Evolutionary conservation across 495 filamentous ascomycete species (phyloP).

Genomic region (Apiosordaria backusii): DNA sequence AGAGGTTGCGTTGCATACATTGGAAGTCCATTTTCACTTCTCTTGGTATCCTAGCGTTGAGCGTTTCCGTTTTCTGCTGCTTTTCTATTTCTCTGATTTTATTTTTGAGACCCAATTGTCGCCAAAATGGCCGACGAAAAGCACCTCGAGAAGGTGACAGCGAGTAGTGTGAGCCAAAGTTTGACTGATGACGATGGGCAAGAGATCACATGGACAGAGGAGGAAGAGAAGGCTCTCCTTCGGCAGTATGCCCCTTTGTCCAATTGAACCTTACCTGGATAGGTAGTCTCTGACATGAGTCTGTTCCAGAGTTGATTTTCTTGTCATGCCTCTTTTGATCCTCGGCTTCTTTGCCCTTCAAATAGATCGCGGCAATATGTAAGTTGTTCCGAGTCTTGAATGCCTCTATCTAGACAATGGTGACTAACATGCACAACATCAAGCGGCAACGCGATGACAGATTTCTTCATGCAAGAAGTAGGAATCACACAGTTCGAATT

Average conservation of each 20-base stretch:
- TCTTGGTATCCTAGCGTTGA: neutral
- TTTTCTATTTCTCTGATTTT: neutral
- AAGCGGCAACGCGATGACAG: constrained; percentile 30
- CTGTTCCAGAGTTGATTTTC: constrained; percentile 46
- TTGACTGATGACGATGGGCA: constrained; percentile 24
- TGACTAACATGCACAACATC: neutral
- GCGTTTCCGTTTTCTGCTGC: neutral
- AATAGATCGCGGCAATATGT: constrained; percentile 45
- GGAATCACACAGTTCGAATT: constrained; percentile 55
- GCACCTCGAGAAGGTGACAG: constrained; percentile 8
- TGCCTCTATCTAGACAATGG: neutral
- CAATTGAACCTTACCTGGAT: neutral
- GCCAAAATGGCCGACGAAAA: constrained; percentile 24
- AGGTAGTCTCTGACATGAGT: neutral
- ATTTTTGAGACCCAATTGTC: neutral
- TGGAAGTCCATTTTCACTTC: neutral
- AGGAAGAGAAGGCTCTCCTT: constrained; percentile 35
- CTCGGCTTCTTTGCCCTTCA: constrained; percentile 59
- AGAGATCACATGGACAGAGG: constrained; percentile 34
- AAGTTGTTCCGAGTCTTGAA: neutral
- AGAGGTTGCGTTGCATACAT: neutral
- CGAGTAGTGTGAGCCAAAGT: constrained; percentile 21
- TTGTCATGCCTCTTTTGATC: constrained; percentile 49
- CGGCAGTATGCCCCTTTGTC: constrained; percentile 27
- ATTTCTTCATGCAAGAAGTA: constrained; percentile 49